Conservation (phyloP, 495 filamentous ascomycete genomes). For the Penicillium paradoxum region DNA sequence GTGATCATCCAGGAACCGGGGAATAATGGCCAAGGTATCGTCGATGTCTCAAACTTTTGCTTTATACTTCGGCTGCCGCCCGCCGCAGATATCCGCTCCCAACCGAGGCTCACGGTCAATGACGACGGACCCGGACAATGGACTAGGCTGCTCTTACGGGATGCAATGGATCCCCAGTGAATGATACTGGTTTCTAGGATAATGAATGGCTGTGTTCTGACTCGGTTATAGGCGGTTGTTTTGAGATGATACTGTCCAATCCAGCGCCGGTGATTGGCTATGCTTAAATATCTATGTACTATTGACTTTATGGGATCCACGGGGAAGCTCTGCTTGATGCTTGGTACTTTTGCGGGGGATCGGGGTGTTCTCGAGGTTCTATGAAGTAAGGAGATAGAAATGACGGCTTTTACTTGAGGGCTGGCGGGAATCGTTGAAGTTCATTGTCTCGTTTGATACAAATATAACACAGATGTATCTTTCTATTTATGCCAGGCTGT, state of each 20-base stretch:
- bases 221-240: constrained; percentile 7
- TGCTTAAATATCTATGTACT: not conserved
- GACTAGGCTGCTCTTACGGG: not conserved
- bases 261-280: not conserved
- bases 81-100: constrained; percentile 25
- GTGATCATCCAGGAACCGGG: not conserved
- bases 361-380: no score
- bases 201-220: not conserved
- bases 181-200: not conserved
- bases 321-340: not conserved
- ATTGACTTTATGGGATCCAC: not conserved
- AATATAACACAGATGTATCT: not conserved
- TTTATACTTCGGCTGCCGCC: constrained; percentile 16
- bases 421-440: not conserved
- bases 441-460: not conserved
- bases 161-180: not conserved
- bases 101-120: constrained; percentile 18
- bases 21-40: not conserved
- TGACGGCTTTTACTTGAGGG: not conserved
- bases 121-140: constrained; percentile 9
- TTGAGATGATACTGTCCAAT: not conserved
- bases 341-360: constrained; percentile 3
- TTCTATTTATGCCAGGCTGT: not conserved
- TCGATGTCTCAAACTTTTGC: constrained; percentile 2
- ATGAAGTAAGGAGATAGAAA: not conserved